Conservation (phyloP, 768 basidiomycete species). For the Lepiota venenata region DNA sequence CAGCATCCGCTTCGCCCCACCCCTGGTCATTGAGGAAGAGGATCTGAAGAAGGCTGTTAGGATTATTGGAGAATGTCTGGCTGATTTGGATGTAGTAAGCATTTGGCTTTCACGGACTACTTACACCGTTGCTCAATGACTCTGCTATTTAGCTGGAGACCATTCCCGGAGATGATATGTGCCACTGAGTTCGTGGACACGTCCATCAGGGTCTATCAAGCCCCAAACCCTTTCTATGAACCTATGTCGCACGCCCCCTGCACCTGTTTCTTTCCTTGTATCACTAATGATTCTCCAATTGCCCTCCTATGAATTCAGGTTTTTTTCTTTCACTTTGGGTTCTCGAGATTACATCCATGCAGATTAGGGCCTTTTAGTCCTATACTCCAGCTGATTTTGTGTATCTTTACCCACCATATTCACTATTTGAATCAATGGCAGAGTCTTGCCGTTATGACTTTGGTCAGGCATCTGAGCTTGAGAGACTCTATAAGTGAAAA, state of each 20-base stretch:
- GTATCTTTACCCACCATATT: conserved; percentile 3
- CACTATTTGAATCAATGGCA: background rate
- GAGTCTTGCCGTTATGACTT: background rate
- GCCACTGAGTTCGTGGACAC: background rate
- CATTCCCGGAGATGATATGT: conserved; percentile 18
- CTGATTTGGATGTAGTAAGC: conserved; percentile 76
- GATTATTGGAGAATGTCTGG: conserved; percentile 73
- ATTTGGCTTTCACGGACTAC: conserved; percentile 6
- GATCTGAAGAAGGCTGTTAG: conserved; percentile 73
- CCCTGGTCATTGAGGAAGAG: conserved; percentile 88
- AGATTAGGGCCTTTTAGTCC: background rate
- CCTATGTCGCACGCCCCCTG: too few relatives aligned
- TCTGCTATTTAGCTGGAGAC: conserved; percentile 14
- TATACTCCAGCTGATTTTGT: conserved; percentile 5
- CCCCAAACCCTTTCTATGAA: too few relatives aligned
- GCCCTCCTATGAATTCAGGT: background rate
- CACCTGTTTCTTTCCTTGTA: background rate
- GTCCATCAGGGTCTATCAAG: too few relatives aligned
- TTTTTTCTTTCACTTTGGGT: background rate
- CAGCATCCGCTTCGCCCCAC: conserved; percentile 96
- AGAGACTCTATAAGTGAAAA: too few relatives aligned
- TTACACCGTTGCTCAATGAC: background rate
- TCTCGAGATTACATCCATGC: conserved; percentile 2
- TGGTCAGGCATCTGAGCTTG: background rate
- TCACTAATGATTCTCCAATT: background rate